These are phyloP conservation scores for Pseudocercospora fijiensis DNA, from an alignment of 2,329 filamentous ascomycete species.

Conservation along the genomic window DNA sequence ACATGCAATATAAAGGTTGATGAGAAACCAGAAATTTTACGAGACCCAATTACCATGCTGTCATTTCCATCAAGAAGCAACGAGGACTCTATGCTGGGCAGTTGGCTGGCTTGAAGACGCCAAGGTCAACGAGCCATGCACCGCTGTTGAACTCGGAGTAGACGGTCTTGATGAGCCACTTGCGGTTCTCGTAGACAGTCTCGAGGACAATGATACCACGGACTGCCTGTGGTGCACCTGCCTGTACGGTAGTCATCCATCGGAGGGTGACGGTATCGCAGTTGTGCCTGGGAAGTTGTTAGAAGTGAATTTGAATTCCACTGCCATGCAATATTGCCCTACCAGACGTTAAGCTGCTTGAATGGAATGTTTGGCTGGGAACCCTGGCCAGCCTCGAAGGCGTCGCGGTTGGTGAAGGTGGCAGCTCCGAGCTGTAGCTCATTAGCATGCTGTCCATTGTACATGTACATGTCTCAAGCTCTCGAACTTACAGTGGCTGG, in stretches of 20 bases:
- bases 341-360: conserved; percentile 35
- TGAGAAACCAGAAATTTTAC: conserved; percentile 5
- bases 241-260: conserved; percentile 30
- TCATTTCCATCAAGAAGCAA: conserved; percentile 1
- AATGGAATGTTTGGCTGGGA: conserved; percentile 35
- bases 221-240: conserved; percentile 27
- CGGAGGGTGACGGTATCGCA: conserved; percentile 36
- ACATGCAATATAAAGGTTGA: neutral
- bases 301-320: neutral
- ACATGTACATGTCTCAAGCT: neutral
- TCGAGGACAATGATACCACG: conserved; percentile 38
- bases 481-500: conserved; percentile 27
- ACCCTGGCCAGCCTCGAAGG: conserved; percentile 32
- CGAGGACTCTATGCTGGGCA: conserved; percentile 23
- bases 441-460: neutral
- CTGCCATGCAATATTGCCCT: neutral
- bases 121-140: conserved; percentile 37
- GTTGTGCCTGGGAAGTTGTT: conserved; percentile 26
- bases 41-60: conserved; percentile 5
- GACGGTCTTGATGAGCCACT: conserved; percentile 37
- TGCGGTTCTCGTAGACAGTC: conserved; percentile 21
- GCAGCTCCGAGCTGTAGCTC: conserved; percentile 27
- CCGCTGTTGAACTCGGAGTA: conserved; percentile 41
- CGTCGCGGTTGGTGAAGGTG: conserved; percentile 30
- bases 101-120: conserved; percentile 33